phyloP scores from a whole-genome alignment of 257 asterid species.

The Nicotiana paniculata region DNA sequence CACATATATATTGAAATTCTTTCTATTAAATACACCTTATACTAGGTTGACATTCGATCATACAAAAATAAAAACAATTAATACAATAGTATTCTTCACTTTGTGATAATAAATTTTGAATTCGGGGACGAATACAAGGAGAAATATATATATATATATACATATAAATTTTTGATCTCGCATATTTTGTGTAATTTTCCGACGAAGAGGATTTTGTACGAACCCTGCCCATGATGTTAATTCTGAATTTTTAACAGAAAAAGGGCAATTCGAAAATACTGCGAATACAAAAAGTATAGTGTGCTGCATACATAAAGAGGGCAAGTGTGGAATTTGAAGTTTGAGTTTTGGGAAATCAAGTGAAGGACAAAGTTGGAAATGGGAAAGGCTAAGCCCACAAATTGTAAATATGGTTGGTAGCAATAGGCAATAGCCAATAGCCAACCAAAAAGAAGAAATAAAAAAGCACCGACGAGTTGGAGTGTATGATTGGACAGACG shows the following conservation, averaged over 20 bases:
- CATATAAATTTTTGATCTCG: no score
- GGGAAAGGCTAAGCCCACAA: background rate
- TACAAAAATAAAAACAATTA: no score
- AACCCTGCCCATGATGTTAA: no score
- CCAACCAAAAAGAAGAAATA: background rate
- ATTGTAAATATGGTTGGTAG: background rate
- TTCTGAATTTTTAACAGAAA: no score
- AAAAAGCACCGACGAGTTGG: conserved; percentile 25
- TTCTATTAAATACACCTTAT: background rate
- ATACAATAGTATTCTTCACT: no score
- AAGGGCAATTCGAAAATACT: no score
- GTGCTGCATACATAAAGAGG: background rate
- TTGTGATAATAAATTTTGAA: no score
- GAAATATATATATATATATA: no score
- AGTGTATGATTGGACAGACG: conserved; percentile 29
- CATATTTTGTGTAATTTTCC: no score
- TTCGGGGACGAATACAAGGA: no score
- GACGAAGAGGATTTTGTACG: no score
- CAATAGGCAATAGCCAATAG: background rate
- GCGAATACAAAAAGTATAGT: no score
- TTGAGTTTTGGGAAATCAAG: background rate
- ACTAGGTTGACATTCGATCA: background rate
- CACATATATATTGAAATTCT: background rate
- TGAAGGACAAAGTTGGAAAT: background rate
- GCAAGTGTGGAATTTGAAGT: background rate